phyloP scores from a whole-genome alignment of 192 early-diverging fungal genomes.

The Hyaloraphidium curvatum region DNA sequence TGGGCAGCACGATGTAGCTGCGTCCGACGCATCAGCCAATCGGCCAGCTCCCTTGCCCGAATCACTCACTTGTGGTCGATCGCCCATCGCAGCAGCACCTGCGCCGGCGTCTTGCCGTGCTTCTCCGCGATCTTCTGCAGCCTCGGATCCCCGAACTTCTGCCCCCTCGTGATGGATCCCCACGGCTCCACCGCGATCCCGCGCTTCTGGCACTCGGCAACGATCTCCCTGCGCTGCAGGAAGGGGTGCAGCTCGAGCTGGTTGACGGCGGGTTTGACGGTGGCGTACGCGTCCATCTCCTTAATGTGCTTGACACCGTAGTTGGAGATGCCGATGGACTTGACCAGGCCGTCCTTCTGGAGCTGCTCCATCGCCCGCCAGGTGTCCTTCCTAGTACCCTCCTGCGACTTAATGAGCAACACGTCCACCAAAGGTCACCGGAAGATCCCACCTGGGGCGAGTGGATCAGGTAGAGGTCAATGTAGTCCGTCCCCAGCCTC shows the following conservation, averaged over 20 bases:
- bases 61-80: conserved; percentile 30
- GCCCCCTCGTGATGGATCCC: conserved; percentile 25
- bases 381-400: conserved; percentile 1
- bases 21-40: background rate
- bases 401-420: too few relatives aligned
- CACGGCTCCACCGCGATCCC: conserved; percentile 33
- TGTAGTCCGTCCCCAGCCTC: conserved; percentile 27
- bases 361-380: conserved; percentile 31
- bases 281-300: conserved; percentile 20
- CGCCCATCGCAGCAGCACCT: conserved; percentile 37
- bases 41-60: background rate
- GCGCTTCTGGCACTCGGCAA: conserved; percentile 19
- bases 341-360: conserved; percentile 24
- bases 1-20: conserved; percentile 19
- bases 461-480: conserved; percentile 50
- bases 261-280: conserved; percentile 23
- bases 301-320: conserved; percentile 30
- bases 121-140: conserved; percentile 25
- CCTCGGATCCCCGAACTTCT: conserved; percentile 24
- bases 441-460: conserved; percentile 16
- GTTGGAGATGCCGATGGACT: conserved; percentile 31
- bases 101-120: conserved; percentile 30
- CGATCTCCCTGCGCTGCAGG: conserved; percentile 20
- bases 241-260: conserved; percentile 39
- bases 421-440: conserved; percentile 18